These are phyloP conservation scores for Limtongia smithiae DNA, from an alignment of 805 yeast species.

Conservation along the genomic window DNA sequence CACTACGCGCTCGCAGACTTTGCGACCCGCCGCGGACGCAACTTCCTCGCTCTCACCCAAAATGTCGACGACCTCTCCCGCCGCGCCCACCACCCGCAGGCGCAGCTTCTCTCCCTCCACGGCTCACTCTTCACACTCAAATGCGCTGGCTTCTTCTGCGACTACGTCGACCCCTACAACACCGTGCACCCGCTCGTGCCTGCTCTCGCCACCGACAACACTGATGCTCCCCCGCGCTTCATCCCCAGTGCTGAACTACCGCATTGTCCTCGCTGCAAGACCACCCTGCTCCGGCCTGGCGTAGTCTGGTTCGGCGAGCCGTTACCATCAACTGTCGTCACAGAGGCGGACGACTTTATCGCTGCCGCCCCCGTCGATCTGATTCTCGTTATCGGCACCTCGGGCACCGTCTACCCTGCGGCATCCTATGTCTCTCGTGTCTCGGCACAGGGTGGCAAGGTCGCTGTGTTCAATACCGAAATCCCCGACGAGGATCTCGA, in stretches of 20 bases:
- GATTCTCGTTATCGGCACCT: slow-evolving; percentile 79
- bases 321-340: slow-evolving; percentile 60
- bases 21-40: slow-evolving; percentile 43
- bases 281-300: slow-evolving; percentile 73
- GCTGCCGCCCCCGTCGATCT: slow-evolving; percentile 58
- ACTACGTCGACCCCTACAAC: slow-evolving; percentile 52
- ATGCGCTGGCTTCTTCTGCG: slow-evolving; percentile 76
- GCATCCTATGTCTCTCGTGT: slow-evolving; percentile 84
- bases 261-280: slow-evolving; percentile 69
- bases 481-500: slow-evolving; percentile 25
- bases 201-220: slow-evolving; percentile 43
- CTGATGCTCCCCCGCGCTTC: slow-evolving; percentile 38
- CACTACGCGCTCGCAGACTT: slow-evolving; percentile 67
- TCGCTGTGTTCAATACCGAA: slow-evolving; percentile 79
- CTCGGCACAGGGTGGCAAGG: slow-evolving; percentile 66
- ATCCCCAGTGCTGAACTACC: slow-evolving; percentile 58
- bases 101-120: slow-evolving; percentile 64
- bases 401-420: slow-evolving; percentile 87
- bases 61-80: slow-evolving; percentile 61
- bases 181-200: slow-evolving; percentile 57
- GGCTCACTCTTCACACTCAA: slow-evolving; percentile 70
- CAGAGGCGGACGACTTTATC: slow-evolving; percentile 67
- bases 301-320: slow-evolving; percentile 96
- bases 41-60: slow-evolving; percentile 68
- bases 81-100: slow-evolving; percentile 59